phyloP scores from a whole-genome alignment of 352 stramenopile genomes.

The Pythium volutum region DNA sequence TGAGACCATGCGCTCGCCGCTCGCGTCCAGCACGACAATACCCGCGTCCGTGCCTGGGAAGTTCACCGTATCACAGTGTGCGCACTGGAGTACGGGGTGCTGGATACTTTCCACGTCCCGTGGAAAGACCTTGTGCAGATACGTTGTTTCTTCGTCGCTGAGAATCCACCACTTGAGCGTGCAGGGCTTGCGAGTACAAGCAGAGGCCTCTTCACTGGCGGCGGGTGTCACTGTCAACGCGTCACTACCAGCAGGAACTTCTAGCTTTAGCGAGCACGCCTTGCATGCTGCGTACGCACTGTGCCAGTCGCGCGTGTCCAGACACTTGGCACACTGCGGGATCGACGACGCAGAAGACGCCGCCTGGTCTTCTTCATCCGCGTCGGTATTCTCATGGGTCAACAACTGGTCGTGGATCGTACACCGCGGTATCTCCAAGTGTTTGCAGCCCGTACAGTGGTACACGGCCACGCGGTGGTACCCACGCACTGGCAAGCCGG shows the following conservation, averaged over 20 bases:
- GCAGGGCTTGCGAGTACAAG: constrained; percentile 3
- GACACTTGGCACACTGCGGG: constrained; percentile 53
- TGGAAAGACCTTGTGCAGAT: constrained; percentile 64
- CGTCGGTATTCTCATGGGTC: constrained; percentile 47
- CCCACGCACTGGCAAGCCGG: constrained; percentile 45
- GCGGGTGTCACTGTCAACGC: neutral
- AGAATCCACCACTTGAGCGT: constrained; percentile 71
- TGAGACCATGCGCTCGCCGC: constrained; percentile 60
- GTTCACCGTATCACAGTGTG: constrained; percentile 73
- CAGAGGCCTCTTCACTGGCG: neutral
- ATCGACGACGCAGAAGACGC: constrained; percentile 20
- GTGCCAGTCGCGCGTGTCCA: constrained; percentile 47
- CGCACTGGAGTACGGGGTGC: constrained; percentile 69
- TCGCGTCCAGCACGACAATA: constrained; percentile 60
- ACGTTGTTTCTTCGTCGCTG: constrained; percentile 63
- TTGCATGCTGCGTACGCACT: constrained; percentile 29
- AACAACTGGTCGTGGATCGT: constrained; percentile 43
- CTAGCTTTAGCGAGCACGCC: constrained; percentile 2
- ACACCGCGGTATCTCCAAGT: constrained; percentile 49
- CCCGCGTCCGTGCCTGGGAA: constrained; percentile 74
- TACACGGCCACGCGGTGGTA: constrained; percentile 73
- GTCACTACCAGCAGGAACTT: neutral
- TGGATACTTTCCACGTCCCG: constrained; percentile 34
- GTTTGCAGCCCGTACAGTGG: constrained; percentile 48
- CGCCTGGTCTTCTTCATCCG: neutral